Evolutionary conservation across 2,329 filamentous ascomycete genomes (phyloP).

Genomic region (Shiraia bambusicola): DNA sequence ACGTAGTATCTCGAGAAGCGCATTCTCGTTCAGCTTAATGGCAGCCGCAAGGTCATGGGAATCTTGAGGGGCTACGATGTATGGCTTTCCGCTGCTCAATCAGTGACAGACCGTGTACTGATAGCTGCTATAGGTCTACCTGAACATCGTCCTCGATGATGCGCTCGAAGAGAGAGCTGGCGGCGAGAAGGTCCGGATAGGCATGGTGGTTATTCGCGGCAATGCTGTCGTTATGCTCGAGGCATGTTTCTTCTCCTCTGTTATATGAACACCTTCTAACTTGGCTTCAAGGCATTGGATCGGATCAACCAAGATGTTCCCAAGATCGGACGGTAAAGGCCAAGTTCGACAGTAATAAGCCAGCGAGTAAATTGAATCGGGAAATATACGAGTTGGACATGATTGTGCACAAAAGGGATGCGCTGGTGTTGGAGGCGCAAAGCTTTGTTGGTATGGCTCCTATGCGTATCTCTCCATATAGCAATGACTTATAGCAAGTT

Average conservation of each 20-base stretch:
- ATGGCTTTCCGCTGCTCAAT: constrained; percentile 36
- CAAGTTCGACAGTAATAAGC: background rate
- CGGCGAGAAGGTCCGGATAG: constrained; percentile 84
- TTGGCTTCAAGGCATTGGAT: constrained; percentile 31
- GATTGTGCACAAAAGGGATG: constrained; percentile 9
- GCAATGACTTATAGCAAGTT: too few relatives aligned
- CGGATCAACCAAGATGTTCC: constrained; percentile 40
- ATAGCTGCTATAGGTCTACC: constrained; percentile 69
- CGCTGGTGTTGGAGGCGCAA: constrained; percentile 27
- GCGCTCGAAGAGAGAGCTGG: constrained; percentile 92
- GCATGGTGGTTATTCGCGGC: constrained; percentile 95
- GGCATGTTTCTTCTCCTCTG: constrained; percentile 41
- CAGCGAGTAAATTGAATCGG: background rate
- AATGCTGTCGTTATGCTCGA: constrained; percentile 99
- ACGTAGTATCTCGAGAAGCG: constrained; percentile 99
- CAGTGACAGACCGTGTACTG: background rate
- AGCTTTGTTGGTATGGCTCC: constrained; percentile 22
- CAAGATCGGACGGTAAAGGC: constrained; percentile 33
- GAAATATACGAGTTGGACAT: constrained; percentile 1
- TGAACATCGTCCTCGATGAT: constrained; percentile 97
- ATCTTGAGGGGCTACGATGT: constrained; percentile 96
- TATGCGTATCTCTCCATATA: background rate
- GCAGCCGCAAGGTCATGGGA: constrained; percentile 94
- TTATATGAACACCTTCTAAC: constrained; percentile 10
- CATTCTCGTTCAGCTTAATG: constrained; percentile 96